Conservation (phyloP, 371 early-diverging fungal species). For the Mortierella sp. region DNA sequence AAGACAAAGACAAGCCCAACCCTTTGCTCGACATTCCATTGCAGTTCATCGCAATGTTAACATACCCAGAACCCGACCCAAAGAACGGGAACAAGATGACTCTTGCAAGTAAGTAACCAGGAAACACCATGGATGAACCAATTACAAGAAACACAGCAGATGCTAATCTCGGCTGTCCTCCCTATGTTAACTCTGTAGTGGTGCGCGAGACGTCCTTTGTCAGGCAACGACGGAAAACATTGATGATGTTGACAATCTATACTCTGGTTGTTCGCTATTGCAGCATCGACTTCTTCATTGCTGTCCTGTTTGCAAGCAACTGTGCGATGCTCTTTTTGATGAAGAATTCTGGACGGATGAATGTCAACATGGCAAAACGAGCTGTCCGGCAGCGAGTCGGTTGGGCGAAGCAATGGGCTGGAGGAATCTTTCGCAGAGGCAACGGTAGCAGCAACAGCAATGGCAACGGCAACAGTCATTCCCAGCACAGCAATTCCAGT, state of each 20-base stretch:
- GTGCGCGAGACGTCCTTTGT: conserved; percentile 59
- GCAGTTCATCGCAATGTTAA: conserved; percentile 57
- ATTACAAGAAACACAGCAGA: no score
- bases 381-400: conserved; percentile 60
- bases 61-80: conserved; percentile 58
- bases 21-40: conserved; percentile 55
- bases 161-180: not conserved
- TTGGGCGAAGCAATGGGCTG: conserved; percentile 66
- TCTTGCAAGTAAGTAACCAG: conserved; percentile 43
- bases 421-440: conserved; percentile 52
- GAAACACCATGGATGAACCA: no score
- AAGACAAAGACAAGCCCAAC: conserved; percentile 49
- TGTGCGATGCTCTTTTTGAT: conserved; percentile 60
- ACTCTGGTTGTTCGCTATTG: conserved; percentile 57
- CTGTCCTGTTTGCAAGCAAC: conserved; percentile 57
- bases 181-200: conserved; percentile 27
- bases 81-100: conserved; percentile 54
- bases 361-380: conserved; percentile 63
- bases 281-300: conserved; percentile 59
- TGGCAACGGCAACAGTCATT: conserved; percentile 4
- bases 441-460: conserved; percentile 12
- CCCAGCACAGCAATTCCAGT: not conserved
- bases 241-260: conserved; percentile 52
- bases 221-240: conserved; percentile 52
- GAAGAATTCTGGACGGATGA: conserved; percentile 63